phyloP scores from a whole-genome alignment of 1,284 basidiomycete species.

The Cutaneotrichosporon sp. region DNA sequence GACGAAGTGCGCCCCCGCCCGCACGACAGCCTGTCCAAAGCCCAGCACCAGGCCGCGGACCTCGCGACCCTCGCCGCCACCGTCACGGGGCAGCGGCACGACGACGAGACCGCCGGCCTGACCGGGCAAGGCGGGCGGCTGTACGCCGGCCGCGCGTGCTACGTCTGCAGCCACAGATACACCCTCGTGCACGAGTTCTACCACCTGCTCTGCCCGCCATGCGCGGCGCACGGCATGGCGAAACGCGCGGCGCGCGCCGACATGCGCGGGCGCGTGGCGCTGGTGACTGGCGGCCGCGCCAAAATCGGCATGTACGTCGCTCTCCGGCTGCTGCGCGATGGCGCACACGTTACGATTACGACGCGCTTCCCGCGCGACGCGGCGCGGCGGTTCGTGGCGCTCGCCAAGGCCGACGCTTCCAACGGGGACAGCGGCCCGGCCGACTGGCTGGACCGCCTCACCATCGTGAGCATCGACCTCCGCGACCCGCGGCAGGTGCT shows the following conservation, averaged over 20 bases:
- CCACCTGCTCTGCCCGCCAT: background rate
- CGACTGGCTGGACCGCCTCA: slow-evolving; percentile 1
- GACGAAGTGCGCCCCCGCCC: background rate
- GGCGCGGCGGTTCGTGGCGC: background rate
- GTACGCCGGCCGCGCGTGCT: background rate
- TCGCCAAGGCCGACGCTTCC: background rate
- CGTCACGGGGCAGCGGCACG: slow-evolving; percentile 5
- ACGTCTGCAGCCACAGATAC: background rate
- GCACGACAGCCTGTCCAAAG: background rate
- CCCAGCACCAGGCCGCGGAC: background rate
- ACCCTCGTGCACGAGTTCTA: background rate
- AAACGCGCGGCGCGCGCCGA: background rate
- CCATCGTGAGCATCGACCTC: slow-evolving; percentile 4
- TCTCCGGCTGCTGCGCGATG: background rate
- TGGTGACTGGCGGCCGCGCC: slow-evolving; percentile 6
- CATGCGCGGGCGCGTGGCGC: background rate
- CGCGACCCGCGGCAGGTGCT: slow-evolving; percentile 4
- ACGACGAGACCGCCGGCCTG: slow-evolving; percentile 5
- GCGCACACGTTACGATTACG: slow-evolving; percentile 5
- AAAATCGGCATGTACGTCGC: slow-evolving; percentile 9
- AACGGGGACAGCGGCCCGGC: no score
- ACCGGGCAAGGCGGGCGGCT: background rate
- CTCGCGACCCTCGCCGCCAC: background rate
- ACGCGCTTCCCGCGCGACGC: slow-evolving; percentile 8
- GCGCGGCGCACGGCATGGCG: background rate